These are phyloP conservation scores for Penstemon davidsonii DNA, from an alignment of 257 asterid genomes.

Conservation along the genomic window DNA sequence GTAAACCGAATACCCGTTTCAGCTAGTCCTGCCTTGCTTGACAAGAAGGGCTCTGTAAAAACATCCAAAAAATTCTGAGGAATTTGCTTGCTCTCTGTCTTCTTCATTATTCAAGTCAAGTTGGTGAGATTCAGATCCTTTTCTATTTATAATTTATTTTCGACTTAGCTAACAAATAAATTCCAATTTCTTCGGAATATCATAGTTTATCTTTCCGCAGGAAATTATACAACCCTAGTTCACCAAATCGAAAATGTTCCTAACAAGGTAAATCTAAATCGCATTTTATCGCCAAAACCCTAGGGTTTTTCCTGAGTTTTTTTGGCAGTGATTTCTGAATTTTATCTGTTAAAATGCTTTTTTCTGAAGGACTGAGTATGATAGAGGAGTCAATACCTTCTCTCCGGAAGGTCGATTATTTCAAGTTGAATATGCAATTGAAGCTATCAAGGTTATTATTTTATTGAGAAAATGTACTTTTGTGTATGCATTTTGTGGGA, in stretches of 20 bases:
- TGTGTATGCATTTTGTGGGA: neutral
- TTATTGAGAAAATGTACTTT: too few species aligned
- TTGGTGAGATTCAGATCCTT: slow-evolving; percentile 32
- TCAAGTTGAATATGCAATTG: slow-evolving; percentile 92
- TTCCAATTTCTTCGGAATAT: slow-evolving; percentile 14
- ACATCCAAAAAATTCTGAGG: neutral
- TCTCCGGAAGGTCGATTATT: slow-evolving; percentile 94
- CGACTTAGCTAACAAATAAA: neutral
- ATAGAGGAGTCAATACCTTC: slow-evolving; percentile 91
- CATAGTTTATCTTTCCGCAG: slow-evolving; percentile 32
- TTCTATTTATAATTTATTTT: neutral
- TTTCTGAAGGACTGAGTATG: slow-evolving; percentile 77
- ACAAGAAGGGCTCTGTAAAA: slow-evolving; percentile 33
- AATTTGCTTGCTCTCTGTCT: neutral
- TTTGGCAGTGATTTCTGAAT: neutral
- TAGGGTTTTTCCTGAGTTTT: slow-evolving; percentile 30
- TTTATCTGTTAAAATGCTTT: neutral
- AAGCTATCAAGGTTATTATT: slow-evolving; percentile 69
- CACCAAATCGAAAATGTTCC: slow-evolving; percentile 56
- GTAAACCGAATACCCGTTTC: slow-evolving; percentile 23
- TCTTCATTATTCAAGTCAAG: slow-evolving; percentile 23
- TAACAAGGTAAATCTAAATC: slow-evolving; percentile 56
- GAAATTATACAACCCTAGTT: slow-evolving; percentile 28
- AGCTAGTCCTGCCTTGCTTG: slow-evolving; percentile 35
- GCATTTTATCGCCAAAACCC: neutral